Evolutionary conservation across 192 early-diverging fungal genomes (phyloP), one percentile per base, ranked within the genome.

Genomic region (Entrophospora sp.): DNA sequence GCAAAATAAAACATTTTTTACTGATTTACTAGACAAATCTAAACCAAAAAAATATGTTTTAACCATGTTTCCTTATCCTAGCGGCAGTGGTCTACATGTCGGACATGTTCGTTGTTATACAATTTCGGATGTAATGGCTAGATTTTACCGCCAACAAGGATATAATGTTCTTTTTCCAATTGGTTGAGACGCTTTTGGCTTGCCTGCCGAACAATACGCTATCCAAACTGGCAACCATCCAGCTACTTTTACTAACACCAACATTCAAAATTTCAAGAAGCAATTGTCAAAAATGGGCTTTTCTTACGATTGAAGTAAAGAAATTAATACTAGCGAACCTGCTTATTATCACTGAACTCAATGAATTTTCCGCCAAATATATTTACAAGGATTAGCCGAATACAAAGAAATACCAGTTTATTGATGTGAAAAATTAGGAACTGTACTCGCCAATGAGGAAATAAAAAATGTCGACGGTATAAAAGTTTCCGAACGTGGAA

Each of bases 291-390:
- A 24, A 51, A 51, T 51, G 28, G 48, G 48, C 24, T 51, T 51
- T 51, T 51, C 48, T 51, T 51, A 51, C 24, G 48, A 51, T 51
- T 51, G 48, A 51, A 51, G 48, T 20, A 51, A 51, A 12, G 48
- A 51, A 51, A 12, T 51, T 27, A 51, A 51, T 10, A 51, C 48
- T 20, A 51, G 22, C 48, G 28, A 22, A 13, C 48, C 48, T 18
- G 2, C 14, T 27, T 51, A 51, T 51, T 51, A 51, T 24, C 48
- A 51, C 3, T 51, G 48, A 51, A 51, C 48, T 9, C 48, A 51
- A 30, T 51, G 48, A 22, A 51, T 51, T 51, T 51, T 51, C 12
- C 2, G 48, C 9, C 48, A 51, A 20, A 51, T 51, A 18, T 51
- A 51, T 22, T 22, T 22, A 51, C 48, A 51, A 51, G 22, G 22